Percentiles rank a stretch among this genome's conserved stretches.
These are phyloP conservation scores for Rosa multiflora DNA, from an alignment of 306 rosid genomes.

Conservation along the genomic window DNA sequence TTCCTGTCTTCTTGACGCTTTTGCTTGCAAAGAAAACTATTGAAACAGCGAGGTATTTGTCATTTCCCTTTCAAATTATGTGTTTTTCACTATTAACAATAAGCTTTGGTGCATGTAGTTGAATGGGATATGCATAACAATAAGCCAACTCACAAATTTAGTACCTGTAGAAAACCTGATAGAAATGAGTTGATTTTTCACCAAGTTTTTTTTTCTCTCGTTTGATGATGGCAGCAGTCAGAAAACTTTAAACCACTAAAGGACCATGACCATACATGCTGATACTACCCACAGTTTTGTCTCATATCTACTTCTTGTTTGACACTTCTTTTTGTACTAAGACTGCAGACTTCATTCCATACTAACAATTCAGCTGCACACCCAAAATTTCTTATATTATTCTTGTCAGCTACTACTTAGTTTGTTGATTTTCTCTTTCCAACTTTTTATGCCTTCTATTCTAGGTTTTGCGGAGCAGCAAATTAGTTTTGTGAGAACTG, in stretches of 20 bases:
- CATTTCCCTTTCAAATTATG: background rate
- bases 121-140: background rate
- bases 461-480: background rate
- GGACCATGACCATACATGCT: background rate
- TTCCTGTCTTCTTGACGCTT: conserved; percentile 74
- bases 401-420: background rate
- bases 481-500: background rate
- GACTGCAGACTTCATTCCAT: no score
- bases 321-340: background rate
- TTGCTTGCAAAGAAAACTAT: conserved; percentile 85
- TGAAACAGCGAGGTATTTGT: conserved; percentile 57
- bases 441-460: background rate
- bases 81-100: background rate
- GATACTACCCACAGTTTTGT: background rate
- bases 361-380: no score
- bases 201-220: background rate
- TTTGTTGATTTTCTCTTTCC: background rate
- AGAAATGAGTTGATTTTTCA: background rate
- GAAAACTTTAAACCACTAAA: background rate
- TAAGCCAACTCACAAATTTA: background rate
- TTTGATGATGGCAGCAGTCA: background rate
- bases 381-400: background rate
- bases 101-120: background rate
- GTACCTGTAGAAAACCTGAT: background rate
- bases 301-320: background rate